These are phyloP conservation scores for Exophiala bonariae DNA, from an alignment of 2,329 filamentous ascomycete species.

Conservation along the genomic window DNA sequence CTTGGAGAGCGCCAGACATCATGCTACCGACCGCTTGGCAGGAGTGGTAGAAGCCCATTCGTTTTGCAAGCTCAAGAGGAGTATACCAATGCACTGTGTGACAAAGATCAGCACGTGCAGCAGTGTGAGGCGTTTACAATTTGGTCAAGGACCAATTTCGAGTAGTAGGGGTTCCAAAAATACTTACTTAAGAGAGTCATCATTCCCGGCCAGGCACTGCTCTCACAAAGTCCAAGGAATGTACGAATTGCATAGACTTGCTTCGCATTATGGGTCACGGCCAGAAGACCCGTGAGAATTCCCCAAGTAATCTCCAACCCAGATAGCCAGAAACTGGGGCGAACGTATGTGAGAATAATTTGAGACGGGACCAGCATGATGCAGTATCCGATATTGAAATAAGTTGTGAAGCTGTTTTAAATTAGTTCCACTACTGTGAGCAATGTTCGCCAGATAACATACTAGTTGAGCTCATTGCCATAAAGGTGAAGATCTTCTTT, in stretches of 20 bases:
- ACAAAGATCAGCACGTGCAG: too few species aligned
- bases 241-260: constrained; percentile 37
- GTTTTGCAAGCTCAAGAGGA: constrained; percentile 38
- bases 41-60: constrained; percentile 38
- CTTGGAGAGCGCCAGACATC: constrained; percentile 39
- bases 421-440: too few species aligned
- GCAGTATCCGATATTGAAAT: constrained; percentile 43
- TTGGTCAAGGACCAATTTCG: too few species aligned
- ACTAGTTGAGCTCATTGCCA: constrained; percentile 51
- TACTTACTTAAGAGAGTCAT: constrained; percentile 31
- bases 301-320: constrained; percentile 36
- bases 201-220: constrained; percentile 35
- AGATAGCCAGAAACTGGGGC: constrained; percentile 31
- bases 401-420: constrained; percentile 35
- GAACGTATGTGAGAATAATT: constrained; percentile 40
- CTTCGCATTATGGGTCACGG: constrained; percentile 30
- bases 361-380: constrained; percentile 40
- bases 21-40: constrained; percentile 37
- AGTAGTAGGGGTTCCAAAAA: too few species aligned
- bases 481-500: constrained; percentile 51
- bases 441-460: too few species aligned
- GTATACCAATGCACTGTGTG: constrained; percentile 39
- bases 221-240: constrained; percentile 36
- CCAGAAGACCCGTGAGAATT: constrained; percentile 33
- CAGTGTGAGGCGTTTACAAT: too few species aligned